Evolutionary conservation across 1,284 basidiomycete genomes (phyloP), one percentile per base, ranked within the genome.

Genomic region (Cryptococcus maquisensis): DNA sequence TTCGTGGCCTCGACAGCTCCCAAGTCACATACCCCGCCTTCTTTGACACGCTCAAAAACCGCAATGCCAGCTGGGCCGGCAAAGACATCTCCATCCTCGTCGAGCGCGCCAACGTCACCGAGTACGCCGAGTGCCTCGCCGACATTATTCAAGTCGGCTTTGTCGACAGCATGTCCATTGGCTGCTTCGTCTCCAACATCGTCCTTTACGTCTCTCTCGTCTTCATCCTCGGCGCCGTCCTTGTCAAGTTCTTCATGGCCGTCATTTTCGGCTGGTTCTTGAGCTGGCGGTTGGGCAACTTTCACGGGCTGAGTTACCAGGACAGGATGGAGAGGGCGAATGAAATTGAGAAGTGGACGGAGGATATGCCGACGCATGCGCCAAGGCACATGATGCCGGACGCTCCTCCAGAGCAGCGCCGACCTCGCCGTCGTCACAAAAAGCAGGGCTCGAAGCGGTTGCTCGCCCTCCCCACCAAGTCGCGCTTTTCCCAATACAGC

Each of bases 231-330:
- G 96, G 95, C 57, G 94, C 97, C 57, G 95, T 98, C 53, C 81
- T 83, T 52, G 94, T 97, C 77, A 91, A 93, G 60, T 98, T 98
- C 79, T 80, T 83, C 65, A 95, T 98, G 92, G 95, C 96, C 40
- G 88, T 98, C 66, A 81, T 91, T 71, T 98, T 98, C 76, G 83
- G 89, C 41, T 98, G 95, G 95, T 98, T 97, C 82, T 85, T 92
- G 71, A 91, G 89, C 21, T 93, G 89, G 87, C 85, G 85, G 68
- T 81, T 99, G 41, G 95, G 95, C 49, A 88, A 90, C 65, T 98
- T 97, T 80, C 86, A 87, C 63, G 84, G 85, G 51, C 95, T 98
- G 78, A 90, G 91, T 36, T 93, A 95, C 74, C 87, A 91, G 69
- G 85, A 98, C 71, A 84, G 94, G 18, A 93, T 92, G 85, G 84